Evolutionary conservation across 202 grass and related monocot species (phyloP).

Genomic region (Hordeum pubiflorum): DNA sequence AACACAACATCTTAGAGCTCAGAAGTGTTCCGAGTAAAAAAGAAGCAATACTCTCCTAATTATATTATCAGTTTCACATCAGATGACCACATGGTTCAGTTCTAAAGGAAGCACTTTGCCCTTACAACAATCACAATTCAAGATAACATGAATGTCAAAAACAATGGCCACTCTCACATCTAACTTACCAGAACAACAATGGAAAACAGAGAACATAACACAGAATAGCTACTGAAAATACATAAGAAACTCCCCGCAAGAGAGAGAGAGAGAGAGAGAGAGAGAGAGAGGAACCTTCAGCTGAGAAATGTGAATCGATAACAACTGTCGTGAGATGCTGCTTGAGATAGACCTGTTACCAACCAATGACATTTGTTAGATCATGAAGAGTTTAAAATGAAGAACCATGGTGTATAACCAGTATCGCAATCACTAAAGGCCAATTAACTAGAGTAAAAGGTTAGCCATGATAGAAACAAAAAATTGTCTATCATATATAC

Average conservation of each 20-base stretch:
- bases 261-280: background rate
- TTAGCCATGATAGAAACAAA: background rate
- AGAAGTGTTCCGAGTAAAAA: background rate
- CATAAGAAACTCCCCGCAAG: background rate
- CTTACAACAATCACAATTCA: background rate
- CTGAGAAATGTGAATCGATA: conserved; percentile 86
- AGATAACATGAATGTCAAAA: background rate
- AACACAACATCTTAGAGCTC: background rate
- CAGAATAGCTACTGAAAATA: background rate
- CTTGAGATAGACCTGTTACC: conserved; percentile 82
- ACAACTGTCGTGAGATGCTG: conserved; percentile 76
- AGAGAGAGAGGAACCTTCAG: conserved; percentile 44
- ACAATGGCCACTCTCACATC: background rate
- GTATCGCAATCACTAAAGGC: background rate
- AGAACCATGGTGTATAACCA: background rate
- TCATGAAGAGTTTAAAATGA: background rate
- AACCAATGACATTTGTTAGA: conserved; percentile 10
- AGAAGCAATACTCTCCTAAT: background rate
- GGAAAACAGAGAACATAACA: conserved; percentile 10
- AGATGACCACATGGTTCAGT: background rate
- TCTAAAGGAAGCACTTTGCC: background rate
- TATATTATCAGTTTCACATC: background rate
- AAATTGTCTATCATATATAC: background rate
- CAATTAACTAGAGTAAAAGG: background rate
- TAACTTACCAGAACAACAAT: background rate